Percentiles rank a stretch among this genome's conserved stretches.
Conservation (phyloP, 345 rosid genomes). For the Anacardium occidentale region DNA sequence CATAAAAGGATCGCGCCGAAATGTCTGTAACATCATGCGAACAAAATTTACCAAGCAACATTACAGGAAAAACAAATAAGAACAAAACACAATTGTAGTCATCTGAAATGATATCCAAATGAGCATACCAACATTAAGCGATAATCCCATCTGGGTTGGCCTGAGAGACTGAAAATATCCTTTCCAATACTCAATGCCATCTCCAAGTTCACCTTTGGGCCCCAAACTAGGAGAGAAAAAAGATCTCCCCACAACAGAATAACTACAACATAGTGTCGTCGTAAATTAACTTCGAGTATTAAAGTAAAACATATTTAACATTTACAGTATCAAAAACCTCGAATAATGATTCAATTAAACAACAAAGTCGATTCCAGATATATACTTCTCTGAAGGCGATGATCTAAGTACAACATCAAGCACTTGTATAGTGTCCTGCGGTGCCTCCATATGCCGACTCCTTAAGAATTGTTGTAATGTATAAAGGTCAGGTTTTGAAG, state of each 20-base stretch:
- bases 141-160: slow-evolving; percentile 74
- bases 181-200: slow-evolving; percentile 65
- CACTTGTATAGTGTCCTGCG: slow-evolving; percentile 62
- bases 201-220: slow-evolving; percentile 40
- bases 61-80: neutral
- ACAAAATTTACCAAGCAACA: neutral
- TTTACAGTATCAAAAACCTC: too few relatives aligned
- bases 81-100: neutral
- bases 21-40: slow-evolving; percentile 44
- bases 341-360: too few relatives aligned
- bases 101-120: neutral
- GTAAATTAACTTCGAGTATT: too few relatives aligned
- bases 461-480: slow-evolving; percentile 44
- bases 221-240: slow-evolving; percentile 45
- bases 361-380: neutral
- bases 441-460: slow-evolving; percentile 42
- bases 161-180: slow-evolving; percentile 75
- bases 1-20: slow-evolving; percentile 71
- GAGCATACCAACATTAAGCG: slow-evolving; percentile 62
- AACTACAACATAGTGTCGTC: slow-evolving; percentile 30
- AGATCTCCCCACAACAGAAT: slow-evolving; percentile 58
- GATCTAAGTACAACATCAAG: slow-evolving; percentile 68
- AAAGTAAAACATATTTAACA: too few relatives aligned
- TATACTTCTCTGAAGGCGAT: slow-evolving; percentile 41
- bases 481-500: slow-evolving; percentile 41